These are phyloP conservation scores for Fusarium lyarnte DNA, from an alignment of 2,329 filamentous ascomycete species.

Conservation along the genomic window DNA sequence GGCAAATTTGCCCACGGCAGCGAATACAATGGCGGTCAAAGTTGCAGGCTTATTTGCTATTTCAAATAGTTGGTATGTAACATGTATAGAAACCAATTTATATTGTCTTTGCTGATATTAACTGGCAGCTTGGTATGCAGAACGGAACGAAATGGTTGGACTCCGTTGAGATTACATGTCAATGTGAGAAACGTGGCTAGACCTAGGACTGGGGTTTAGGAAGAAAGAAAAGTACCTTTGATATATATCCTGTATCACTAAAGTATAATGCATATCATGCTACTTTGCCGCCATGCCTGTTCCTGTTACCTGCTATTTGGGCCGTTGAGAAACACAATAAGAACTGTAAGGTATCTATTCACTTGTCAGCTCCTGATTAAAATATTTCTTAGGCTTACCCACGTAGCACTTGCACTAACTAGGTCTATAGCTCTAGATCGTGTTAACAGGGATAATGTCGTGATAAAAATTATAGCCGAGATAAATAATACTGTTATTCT, in stretches of 20 bases:
- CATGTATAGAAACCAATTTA: no score
- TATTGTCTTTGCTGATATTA: no score
- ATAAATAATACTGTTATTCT: neutral
- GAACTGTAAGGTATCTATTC: neutral
- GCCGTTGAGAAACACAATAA: neutral
- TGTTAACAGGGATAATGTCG: neutral
- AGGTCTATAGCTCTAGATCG: neutral
- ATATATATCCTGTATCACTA: no score
- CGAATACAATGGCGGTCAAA: no score
- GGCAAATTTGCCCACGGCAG: no score
- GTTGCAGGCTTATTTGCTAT: no score
- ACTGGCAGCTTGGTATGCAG: no score
- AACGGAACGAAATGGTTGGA: no score
- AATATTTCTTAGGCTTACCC: accelerated
- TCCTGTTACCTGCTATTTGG: neutral
- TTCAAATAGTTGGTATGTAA: no score
- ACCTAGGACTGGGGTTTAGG: neutral
- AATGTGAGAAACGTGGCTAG: neutral
- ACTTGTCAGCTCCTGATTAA: accelerated
- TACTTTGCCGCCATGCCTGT: accelerated
- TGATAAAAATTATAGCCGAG: neutral
- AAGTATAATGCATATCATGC: accelerated
- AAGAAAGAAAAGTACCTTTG: accelerated
- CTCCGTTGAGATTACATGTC: no score
- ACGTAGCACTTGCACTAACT: neutral